These are phyloP conservation scores for Theileria annulata DNA, from an alignment of 169 alveolate genomes.

Conservation along the genomic window DNA sequence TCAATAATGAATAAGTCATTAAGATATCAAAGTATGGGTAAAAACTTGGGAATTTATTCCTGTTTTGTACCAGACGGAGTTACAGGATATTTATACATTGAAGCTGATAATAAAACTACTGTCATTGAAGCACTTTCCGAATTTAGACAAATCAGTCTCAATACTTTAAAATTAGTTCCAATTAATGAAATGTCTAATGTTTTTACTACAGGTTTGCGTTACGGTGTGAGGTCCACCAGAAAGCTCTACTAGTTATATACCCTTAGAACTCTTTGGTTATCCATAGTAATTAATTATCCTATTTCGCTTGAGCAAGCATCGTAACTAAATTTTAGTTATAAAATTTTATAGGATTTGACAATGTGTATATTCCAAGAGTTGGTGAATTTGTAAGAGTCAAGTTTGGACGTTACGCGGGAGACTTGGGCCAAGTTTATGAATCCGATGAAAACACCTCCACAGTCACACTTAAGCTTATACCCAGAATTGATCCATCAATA, in stretches of 20 bases:
- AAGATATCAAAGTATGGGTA: conserved; percentile 68
- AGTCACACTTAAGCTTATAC: conserved; percentile 79
- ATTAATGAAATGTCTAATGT: conserved; percentile 81
- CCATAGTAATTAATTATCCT: too few species aligned
- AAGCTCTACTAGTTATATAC: too few species aligned
- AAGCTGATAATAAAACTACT: conserved; percentile 80
- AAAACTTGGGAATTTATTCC: conserved; percentile 76
- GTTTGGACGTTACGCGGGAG: conserved; percentile 80
- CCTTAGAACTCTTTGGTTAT: too few species aligned
- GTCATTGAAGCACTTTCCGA: conserved; percentile 78
- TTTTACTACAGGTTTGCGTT: conserved; percentile 76
- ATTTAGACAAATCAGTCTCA: conserved; percentile 72
- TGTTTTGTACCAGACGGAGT: conserved; percentile 81
- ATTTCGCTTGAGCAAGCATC: too few species aligned
- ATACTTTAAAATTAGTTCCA: conserved; percentile 79
- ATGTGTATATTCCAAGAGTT: conserved; percentile 72
- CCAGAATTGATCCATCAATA: conserved; percentile 64
- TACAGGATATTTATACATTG: conserved; percentile 78
- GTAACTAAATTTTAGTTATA: too few species aligned
- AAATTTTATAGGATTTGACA: conserved; percentile 13
- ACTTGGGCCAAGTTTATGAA: conserved; percentile 81
- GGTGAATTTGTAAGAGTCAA: conserved; percentile 82
- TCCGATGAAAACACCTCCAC: conserved; percentile 77
- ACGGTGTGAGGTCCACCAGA: background rate
- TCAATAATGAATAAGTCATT: conserved; percentile 76